These are phyloP conservation scores for Excoecaria cochinchinensis DNA, from an alignment of 345 rosid genomes.

Conservation along the genomic window DNA sequence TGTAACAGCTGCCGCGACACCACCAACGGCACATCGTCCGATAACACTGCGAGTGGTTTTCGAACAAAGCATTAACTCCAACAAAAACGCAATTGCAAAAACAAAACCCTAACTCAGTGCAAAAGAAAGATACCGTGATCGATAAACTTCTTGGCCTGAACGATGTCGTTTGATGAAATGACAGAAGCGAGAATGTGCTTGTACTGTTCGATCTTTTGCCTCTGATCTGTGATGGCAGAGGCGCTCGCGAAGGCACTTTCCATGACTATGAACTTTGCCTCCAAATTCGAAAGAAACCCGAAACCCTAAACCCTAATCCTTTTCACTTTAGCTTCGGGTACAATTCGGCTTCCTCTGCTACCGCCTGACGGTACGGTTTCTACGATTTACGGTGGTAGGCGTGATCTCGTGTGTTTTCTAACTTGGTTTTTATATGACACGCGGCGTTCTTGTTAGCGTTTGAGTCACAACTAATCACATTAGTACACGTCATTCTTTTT, in stretches of 20 bases:
- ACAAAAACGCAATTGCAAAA: not conserved
- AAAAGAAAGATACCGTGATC: conserved; percentile 59
- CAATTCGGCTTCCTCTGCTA: not conserved
- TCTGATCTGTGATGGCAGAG: conserved; percentile 76
- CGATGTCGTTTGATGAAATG: conserved; percentile 74
- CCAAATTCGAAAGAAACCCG: not conserved
- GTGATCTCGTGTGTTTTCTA: not conserved
- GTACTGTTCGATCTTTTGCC: conserved; percentile 99
- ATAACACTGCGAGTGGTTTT: conserved; percentile 55
- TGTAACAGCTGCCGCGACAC: conserved; percentile 95
- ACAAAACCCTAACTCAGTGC: conserved; percentile 6
- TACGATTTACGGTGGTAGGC: not conserved
- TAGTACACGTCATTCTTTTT: not conserved
- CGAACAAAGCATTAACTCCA: not conserved
- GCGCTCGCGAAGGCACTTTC: conserved; percentile 75
- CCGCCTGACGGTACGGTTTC: not conserved
- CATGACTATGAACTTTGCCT: conserved; percentile 35
- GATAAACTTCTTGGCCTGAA: conserved; percentile 78
- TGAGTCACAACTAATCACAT: not conserved
- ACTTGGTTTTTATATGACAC: not conserved
- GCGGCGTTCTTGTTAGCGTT: not conserved
- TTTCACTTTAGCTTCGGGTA: not conserved
- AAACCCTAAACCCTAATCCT: not conserved
- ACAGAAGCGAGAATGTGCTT: conserved; percentile 84
- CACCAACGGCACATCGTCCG: conserved; percentile 88